These are phyloP conservation scores for Annona squamosa DNA, from an alignment of 164 flowering plant genomes.

Conservation along the genomic window DNA sequence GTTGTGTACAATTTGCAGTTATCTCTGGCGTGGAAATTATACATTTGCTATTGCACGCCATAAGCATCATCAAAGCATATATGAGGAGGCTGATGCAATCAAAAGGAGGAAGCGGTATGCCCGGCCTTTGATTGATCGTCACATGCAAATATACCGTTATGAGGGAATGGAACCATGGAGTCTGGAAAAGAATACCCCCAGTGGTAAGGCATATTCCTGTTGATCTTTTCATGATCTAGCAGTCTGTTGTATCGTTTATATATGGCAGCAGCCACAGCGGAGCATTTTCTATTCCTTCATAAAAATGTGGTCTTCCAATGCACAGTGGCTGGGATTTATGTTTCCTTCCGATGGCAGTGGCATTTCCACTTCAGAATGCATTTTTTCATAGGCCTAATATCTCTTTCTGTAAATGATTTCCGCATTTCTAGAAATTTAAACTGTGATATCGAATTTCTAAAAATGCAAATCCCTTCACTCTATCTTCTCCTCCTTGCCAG, in stretches of 20 bases:
- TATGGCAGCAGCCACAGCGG: too few relatives aligned
- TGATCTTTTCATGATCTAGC: slow-evolving; percentile 1
- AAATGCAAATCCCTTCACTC: too few relatives aligned
- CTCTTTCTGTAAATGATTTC: too few relatives aligned
- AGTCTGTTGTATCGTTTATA: not conserved
- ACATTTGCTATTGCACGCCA: slow-evolving; percentile 97
- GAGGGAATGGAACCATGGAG: slow-evolving; percentile 96
- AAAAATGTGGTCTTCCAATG: too few relatives aligned
- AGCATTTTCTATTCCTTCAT: too few relatives aligned
- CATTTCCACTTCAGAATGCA: too few relatives aligned
- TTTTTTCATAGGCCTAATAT: too few relatives aligned
- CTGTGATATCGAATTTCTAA: too few relatives aligned
- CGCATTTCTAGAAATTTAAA: too few relatives aligned
- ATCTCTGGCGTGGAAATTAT: slow-evolving; percentile 91
- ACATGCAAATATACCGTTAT: slow-evolving; percentile 78
- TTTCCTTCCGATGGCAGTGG: too few relatives aligned
- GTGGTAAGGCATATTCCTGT: slow-evolving; percentile 54
- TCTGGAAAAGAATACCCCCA: slow-evolving; percentile 42
- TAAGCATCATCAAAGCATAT: slow-evolving; percentile 84
- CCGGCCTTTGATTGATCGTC: slow-evolving; percentile 88
- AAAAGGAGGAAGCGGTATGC: slow-evolving; percentile 97
- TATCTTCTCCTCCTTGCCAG: too few relatives aligned
- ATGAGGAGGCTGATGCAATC: slow-evolving; percentile 96
- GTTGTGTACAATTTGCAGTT: slow-evolving; percentile 37
- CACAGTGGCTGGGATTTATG: too few relatives aligned